Evolutionary conservation across 1,284 basidiomycete genomes (phyloP), one percentile per base, ranked within the genome.

Genomic region (Apiotrichum porosum): DNA sequence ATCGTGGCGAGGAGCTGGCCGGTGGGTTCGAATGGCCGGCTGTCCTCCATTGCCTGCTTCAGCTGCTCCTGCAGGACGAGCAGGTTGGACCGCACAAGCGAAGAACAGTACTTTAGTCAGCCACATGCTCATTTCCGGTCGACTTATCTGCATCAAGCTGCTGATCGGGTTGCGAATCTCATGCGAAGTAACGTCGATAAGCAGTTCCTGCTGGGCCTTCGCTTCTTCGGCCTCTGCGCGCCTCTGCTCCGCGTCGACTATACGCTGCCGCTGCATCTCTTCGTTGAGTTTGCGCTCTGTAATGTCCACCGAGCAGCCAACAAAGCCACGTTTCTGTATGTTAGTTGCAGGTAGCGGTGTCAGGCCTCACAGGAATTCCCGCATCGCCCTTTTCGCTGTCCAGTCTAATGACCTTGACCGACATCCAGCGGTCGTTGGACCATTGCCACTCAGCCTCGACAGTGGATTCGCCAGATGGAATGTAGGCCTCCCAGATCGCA

Each of bases 141-240:
- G 24, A 42, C 41, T 35, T 18, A 42, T 42, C 58, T 68, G 49
- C 36, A 56, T 45, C 33, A 48, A 37, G 13, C 37, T 52, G 37
- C 44, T 49, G 40, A 46, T 62, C 28, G 58, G 56, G 40, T 52
- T 52, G 22, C 72, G 60, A 19, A 73, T 66, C 47, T 73, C 72
- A 49, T 52, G 54, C 62, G 66, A 69, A 2, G 68, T 71, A 26
- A 74, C 66, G 45, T 74, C 72, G 42, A 74, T 69, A 23, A 74
- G 48, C 6, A 74, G 56, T 46, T 71, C 69, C 47, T 72, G 69
- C 44, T 71, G 68, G 23, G 60, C 51, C 43, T 68, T 66, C 6
- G 68, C 69, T 34, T 66, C 70, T 49, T 71, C 70, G 3, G 72
- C 71, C 48, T 69, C 68, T 6, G 59, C 36, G 14, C 68, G 54